Evolutionary conservation across 1,284 basidiomycete genomes (phyloP), one percentile per base, ranked within the genome.

Genomic region (Kalmanozyma brasiliensis): DNA sequence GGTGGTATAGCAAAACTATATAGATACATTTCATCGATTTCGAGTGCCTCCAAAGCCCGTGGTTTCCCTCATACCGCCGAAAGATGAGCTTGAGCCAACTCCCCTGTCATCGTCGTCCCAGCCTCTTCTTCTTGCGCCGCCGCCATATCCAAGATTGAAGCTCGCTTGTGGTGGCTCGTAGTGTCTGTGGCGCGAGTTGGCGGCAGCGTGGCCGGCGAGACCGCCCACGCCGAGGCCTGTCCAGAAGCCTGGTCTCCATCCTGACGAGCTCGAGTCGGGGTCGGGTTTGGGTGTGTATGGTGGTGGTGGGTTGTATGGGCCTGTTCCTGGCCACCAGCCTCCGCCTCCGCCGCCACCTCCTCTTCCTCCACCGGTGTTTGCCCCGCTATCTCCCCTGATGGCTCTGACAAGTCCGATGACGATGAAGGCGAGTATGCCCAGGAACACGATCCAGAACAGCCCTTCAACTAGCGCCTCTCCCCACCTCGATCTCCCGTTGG

Each of bases 211-310:
- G 17, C 60, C 62, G 13, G 63, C 69, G 16, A 74, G 42, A 22
- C 64, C 69, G 11, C 65, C 73, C 2, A 68, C 22, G 0, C 63
- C 66, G 13, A 77, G 57, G 11, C 74, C 74, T 20, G 73, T 73
- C 74, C 73, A 77, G 55, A 77, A 74, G 23, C 74, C 74, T 2
- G 74, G 74, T 45, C 66, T 34, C 72, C 71, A 74, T 0, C 56
- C 51, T 19, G 49, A 60, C 4, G 51, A 24, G 6, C 46, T 24
- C 0, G 57, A 34, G 35, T 46, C 32, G 11, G 49, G 51, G 14
- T 83, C 57, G 59, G 84, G 64, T 76, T 88, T 87, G 8, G 46
- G 35, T 11, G 87, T 85, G 78, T 94, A 94, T 0, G 92, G 92
- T 8, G 93, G 92, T 0, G 93, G 92, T 0, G 91, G n/a, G 20